Base-by-base conservation (phyloP, 805 yeast species). In the Kluyveromyces wickerhamii region DNA sequence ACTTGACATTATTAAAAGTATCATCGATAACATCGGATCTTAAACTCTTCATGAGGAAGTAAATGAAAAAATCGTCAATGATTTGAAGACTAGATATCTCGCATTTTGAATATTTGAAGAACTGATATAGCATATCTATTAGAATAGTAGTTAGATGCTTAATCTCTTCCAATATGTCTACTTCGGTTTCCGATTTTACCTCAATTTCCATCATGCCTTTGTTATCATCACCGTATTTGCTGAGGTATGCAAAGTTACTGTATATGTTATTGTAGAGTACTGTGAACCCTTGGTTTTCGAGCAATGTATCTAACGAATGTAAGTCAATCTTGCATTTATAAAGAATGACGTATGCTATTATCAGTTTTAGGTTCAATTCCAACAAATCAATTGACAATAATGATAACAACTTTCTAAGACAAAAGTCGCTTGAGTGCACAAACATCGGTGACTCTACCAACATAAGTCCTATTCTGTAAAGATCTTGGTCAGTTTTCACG, bases 1-100 rank as follows among this genome's bases (percentile, higher is more conserved):
- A 77, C 41, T 79, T 77, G 25, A 83, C 72, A 41, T 74, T 75
- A 49, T 77, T 79, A 42, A 66, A 67, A 31, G 75, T 69, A 50
- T 79, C 79, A 29, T 69, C 73, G 7, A 69, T 69, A 14, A 57
- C 56, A 21, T 66, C 62, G 2, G 65, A 55, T 7, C 66, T 53
- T 14, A 79, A 51, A 1, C 69, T 58, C 12, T 60, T 51, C 44
- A 77, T 68, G 34, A 78, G 47, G 42, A 59, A 72, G 36, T 62
- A 63, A 11, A 77, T 55, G 35, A 76, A 71, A 26, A 61, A 62
- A 18, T 53, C 54, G 30, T 67, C 67, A 26, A 79, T 52, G 11
- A 53, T 38, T 7, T 49, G 46, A 20, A 77, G 47, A 35, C 74
- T 74, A 1, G 58, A 56, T 3, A 52, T 36, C 1, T 60, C 52